Evolutionary conservation across 129 eudicot species (phyloP).

Genomic region (Centrapalus pauciflorus): DNA sequence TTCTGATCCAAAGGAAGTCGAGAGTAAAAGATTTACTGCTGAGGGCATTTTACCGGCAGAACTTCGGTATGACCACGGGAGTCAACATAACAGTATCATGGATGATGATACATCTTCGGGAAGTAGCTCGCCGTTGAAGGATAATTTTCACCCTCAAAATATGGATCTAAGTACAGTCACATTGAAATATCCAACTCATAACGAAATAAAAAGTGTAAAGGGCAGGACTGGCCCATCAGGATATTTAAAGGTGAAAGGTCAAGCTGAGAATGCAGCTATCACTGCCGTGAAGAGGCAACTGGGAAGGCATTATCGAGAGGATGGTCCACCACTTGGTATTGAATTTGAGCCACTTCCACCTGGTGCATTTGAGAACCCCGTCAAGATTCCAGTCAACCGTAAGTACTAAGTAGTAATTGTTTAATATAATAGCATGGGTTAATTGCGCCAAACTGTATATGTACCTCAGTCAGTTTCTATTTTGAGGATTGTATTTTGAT

Average conservation of each 20-base stretch:
- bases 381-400: constrained; percentile 46
- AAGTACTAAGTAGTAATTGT: constrained; percentile 18
- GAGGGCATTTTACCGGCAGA: constrained; percentile 41
- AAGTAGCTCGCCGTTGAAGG: constrained; percentile 57
- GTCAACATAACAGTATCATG: constrained; percentile 27
- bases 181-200: constrained; percentile 38
- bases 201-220: constrained; percentile 34
- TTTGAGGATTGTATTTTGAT: no score
- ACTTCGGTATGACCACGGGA: constrained; percentile 43
- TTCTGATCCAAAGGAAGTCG: constrained; percentile 72
- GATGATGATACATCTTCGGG: constrained; percentile 71
- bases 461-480: no score
- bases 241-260: constrained; percentile 85
- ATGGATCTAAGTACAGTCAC: constrained; percentile 32
- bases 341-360: constrained; percentile 92
- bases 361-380: constrained; percentile 77
- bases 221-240: constrained; percentile 78
- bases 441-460: no score
- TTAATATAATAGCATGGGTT: neutral
- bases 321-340: constrained; percentile 93
- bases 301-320: constrained; percentile 71
- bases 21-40: constrained; percentile 54
- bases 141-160: constrained; percentile 35
- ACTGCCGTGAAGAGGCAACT: constrained; percentile 95
- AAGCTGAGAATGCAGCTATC: constrained; percentile 71